Evolutionary conservation across 1,139 yeast genomes (phyloP), one percentile per base, ranked within the genome.

Genomic region (Candida sp.): DNA sequence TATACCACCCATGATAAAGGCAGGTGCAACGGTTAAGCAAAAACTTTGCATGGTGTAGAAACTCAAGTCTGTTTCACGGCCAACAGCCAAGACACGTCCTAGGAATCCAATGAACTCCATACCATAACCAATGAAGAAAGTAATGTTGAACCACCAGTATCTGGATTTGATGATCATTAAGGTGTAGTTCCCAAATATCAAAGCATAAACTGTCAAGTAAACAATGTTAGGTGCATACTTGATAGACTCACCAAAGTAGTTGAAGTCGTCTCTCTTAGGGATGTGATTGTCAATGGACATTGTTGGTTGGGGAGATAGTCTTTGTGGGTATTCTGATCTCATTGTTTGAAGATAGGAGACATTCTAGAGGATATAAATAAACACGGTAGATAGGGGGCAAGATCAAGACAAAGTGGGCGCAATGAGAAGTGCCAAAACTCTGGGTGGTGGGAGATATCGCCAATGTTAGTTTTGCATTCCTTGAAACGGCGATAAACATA

Each of bases 1-100:
- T 7, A 92, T 77, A 3, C 96, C 97, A 7, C 87, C 97, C 91
- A 90, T 88, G 49, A 90, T 73, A 65, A 92, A 90, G 7, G 94
- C 93, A 0, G 98, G 97, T 0, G 91, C 94, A 47, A 91, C 70
- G 0, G 96, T 90, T 53, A 91, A 71, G 54, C 86, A 72, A 48
- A 86, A 80, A 57, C 85, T 80, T 67, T 92, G 97, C 54, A 85
- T 67, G 49, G 90, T 67, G 65, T 77, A 91, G 43, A 73, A 72
- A 54, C 78, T 65, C 45, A 70, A 54, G 43, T 69, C 64, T 5
- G 28, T 11, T n/a, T 26, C 32, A 54, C 72, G 69, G 48, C 75
- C 68, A 47, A 82, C 67, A 11, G 84, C 69, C 40, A 73, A 57
- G 3, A 72, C 65, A 55, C 98, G 74, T 4, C 90, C 93, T 47